These are phyloP conservation scores for Solanum neorickii DNA, from an alignment of 257 asterid species.

Conservation along the genomic window DNA sequence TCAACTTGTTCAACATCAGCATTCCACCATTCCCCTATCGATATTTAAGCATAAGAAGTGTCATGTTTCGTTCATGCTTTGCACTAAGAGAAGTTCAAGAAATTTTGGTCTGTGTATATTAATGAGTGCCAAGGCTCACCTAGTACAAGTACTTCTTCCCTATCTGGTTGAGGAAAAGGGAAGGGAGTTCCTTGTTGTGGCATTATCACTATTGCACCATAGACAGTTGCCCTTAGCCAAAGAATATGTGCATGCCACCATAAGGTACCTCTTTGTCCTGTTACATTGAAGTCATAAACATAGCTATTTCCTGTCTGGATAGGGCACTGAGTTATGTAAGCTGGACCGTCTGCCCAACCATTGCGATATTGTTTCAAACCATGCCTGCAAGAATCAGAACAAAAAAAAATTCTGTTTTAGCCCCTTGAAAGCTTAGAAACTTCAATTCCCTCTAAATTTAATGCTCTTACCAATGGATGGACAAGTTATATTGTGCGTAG, in stretches of 20 bases:
- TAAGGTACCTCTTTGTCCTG: constrained; percentile 38
- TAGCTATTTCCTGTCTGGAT: constrained; percentile 47
- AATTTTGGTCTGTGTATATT: neutral
- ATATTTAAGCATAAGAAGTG: neutral
- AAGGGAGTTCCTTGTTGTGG: constrained; percentile 43
- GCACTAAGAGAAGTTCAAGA: neutral
- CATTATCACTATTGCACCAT: constrained; percentile 58
- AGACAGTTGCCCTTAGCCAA: constrained; percentile 63
- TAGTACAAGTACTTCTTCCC: constrained; percentile 1
- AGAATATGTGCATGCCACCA: constrained; percentile 52
- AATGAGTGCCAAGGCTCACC: neutral
- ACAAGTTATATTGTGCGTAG: constrained; percentile 56
- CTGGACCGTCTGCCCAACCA: constrained; percentile 44
- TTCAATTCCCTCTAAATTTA: neutral
- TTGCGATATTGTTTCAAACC: constrained; percentile 56
- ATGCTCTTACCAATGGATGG: constrained; percentile 46
- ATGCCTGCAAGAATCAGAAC: constrained; percentile 27
- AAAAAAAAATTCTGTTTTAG: neutral
- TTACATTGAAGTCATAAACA: constrained; percentile 23
- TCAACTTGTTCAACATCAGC: constrained; percentile 24
- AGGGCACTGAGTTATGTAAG: constrained; percentile 62
- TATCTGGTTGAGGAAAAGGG: constrained; percentile 55
- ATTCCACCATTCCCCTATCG: constrained; percentile 33
- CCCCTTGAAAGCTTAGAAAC: neutral
- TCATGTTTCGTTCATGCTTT: neutral